Percentiles rank a stretch among this genome's conserved stretches.
Evolutionary conservation across 2,329 filamentous ascomycete species (phyloP).

Genomic region (Sporothrix humicola): DNA sequence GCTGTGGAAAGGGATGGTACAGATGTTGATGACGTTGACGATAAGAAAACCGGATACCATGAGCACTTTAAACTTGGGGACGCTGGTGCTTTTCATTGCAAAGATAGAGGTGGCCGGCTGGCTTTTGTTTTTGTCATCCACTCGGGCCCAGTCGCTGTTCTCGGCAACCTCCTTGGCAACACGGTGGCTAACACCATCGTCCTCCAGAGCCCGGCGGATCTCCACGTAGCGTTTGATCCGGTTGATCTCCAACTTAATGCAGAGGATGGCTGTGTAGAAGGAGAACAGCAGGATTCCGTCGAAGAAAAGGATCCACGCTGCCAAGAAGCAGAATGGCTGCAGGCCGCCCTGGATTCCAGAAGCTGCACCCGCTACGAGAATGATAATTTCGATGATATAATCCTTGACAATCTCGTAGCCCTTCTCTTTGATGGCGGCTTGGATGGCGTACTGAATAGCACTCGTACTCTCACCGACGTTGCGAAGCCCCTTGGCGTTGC

Average conservation of each 20-base stretch:
- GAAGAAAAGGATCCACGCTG: slow-evolving; percentile 96
- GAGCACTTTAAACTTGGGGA: slow-evolving; percentile 95
- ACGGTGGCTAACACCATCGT: slow-evolving; percentile 87
- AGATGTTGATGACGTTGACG: slow-evolving; percentile 88
- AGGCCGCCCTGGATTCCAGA: slow-evolving; percentile 96
- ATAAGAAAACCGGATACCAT: slow-evolving; percentile 94
- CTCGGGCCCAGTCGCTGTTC: slow-evolving; percentile 84
- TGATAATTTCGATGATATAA: slow-evolving; percentile 89
- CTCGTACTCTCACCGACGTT: slow-evolving; percentile 50
- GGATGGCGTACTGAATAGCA: slow-evolving; percentile 88
- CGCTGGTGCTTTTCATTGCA: slow-evolving; percentile 83
- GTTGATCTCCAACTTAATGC: slow-evolving; percentile 98
- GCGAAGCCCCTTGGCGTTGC: slow-evolving; percentile 47
- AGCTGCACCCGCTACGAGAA: slow-evolving; percentile 82
- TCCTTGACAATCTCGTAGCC: slow-evolving; percentile 94
- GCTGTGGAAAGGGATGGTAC: slow-evolving; percentile 86
- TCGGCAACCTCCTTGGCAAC: slow-evolving; percentile 93
- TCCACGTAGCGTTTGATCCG: slow-evolving; percentile 96
- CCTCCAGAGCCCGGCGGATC: slow-evolving; percentile 91
- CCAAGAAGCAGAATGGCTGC: slow-evolving; percentile 97
- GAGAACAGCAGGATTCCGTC: slow-evolving; percentile 94
- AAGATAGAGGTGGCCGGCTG: slow-evolving; percentile 71
- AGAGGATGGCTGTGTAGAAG: slow-evolving; percentile 96
- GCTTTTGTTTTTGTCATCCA: slow-evolving; percentile 58
- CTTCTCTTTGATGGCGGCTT: slow-evolving; percentile 86